phyloP scores from a whole-genome alignment of 805 yeast species.

The Saccharomycopsis sp. region DNA sequence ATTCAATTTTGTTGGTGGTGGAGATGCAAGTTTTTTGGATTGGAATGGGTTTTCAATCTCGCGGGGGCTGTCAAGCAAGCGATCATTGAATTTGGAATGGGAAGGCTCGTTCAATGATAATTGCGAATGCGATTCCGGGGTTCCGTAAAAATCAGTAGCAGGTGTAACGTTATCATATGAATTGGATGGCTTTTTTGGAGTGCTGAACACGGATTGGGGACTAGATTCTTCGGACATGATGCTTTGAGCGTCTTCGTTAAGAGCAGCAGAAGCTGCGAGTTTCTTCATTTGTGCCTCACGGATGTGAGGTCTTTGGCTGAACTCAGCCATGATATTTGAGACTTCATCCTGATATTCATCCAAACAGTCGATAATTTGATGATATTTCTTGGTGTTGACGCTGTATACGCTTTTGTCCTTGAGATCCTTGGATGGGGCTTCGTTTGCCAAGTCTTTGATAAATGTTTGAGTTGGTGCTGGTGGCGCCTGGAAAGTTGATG shows the following conservation, averaged over 20 bases:
- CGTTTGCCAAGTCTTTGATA: background rate
- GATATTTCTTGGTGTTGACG: constrained; percentile 4
- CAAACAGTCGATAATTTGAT: constrained; percentile 9
- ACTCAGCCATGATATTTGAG: background rate
- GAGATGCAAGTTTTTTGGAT: background rate
- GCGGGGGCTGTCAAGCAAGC: too few species aligned
- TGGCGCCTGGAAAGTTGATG: background rate
- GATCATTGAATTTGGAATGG: background rate
- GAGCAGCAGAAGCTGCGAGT: too few species aligned
- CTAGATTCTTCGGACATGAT: background rate
- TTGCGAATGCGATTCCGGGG: background rate
- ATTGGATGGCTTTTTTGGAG: background rate
- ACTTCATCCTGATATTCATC: constrained; percentile 9
- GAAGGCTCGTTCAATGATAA: background rate
- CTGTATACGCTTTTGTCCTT: constrained; percentile 2
- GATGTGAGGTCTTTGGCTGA: constrained; percentile 1
- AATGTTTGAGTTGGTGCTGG: background rate
- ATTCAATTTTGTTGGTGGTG: background rate
- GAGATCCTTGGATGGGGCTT: background rate
- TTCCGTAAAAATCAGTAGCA: background rate
- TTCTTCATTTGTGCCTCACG: too few species aligned
- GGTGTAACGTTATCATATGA: background rate
- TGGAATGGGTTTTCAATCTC: background rate
- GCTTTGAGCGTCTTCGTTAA: background rate
- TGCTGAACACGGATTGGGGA: constrained; percentile 1